Base-by-base conservation (phyloP, 1,139 yeast species). In the Suhomyces chickasaworum region DNA sequence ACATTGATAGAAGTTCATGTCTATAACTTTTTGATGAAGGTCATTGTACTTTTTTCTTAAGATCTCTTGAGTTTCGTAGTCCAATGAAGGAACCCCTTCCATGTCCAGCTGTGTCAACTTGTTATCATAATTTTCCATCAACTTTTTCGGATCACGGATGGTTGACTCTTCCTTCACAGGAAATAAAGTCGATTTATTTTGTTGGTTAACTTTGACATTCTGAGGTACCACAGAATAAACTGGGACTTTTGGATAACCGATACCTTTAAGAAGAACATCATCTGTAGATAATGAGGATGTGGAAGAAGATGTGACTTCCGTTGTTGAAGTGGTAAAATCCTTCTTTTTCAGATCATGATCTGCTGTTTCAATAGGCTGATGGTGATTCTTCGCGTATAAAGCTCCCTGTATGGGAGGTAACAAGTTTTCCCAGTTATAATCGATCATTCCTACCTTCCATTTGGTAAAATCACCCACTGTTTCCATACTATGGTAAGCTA, bases 381-480 rank as follows among this genome's bases (percentile, higher is more conserved):
- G 13, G 32, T 17, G 4, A 9, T n/a, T 29, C 56, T 60, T 41
- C 50, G 63, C 53, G 60, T 78, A 86, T 3, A 61, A 57, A 0
- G 89, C 96, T 7, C 96, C 96, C 64, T 89, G 96, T 51, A 90
- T 87, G 0, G 97, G 97, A 4, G 97, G 96, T 31, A 86, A 61
- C 60, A 89, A 67, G 61, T 88, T 86, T 45, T 73, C 74, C 96
- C 96, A 89, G 3, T 71, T 69, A 47, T 71, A 62, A 47, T 82
- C 80, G 7, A 89, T 79, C 23, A 58, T 59, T 1, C 96, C 97
- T 10, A 89, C 73, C 48, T 69, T 77, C 78, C 80, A 90, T 37
- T 66, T 73, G 10, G 60, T 60, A 63, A 88, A 84, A 0, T 64
- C 61, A 2, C 54, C 47, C 12, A 77, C 66, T 0, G 95, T 78